These are phyloP conservation scores for Trichophyton benhamiae DNA, from an alignment of 2,329 filamentous ascomycete genomes.

Conservation along the genomic window DNA sequence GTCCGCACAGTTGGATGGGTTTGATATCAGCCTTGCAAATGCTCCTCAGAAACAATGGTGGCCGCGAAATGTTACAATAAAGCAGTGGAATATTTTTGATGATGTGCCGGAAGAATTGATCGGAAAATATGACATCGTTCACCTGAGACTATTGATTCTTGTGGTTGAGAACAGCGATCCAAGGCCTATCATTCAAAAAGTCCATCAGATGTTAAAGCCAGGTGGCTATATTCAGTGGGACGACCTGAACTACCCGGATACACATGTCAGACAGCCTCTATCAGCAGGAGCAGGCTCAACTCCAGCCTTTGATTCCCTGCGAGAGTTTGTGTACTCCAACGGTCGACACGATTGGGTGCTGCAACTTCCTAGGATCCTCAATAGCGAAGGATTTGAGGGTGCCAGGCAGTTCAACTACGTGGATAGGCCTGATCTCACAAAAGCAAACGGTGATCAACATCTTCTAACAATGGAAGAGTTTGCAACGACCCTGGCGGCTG, in stretches of 20 bases:
- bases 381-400: not conserved
- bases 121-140: slow-evolving; percentile 4
- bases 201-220: slow-evolving; percentile 2
- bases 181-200: not conserved
- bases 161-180: slow-evolving; percentile 5
- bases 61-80: not conserved
- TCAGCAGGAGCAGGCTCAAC: not conserved
- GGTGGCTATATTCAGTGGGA: slow-evolving; percentile 4
- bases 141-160: not conserved
- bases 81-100: not conserved
- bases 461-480: slow-evolving; percentile 5
- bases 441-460: slow-evolving; percentile 2
- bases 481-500: slow-evolving; percentile 1
- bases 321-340: slow-evolving; percentile 2
- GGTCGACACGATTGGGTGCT: not conserved
- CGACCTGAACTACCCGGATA: slow-evolving; percentile 1
- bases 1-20: slow-evolving; percentile 1
- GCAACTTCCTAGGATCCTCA: not conserved
- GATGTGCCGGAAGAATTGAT: not conserved
- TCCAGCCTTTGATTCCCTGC: not conserved
- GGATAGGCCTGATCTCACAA: not conserved
- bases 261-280: not conserved
- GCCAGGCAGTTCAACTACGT: not conserved
- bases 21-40: slow-evolving; percentile 6
- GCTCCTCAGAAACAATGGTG: not conserved